Evolutionary conservation across 202 grass and related monocot species (phyloP).

Genomic region (Saccharum hybrid): DNA sequence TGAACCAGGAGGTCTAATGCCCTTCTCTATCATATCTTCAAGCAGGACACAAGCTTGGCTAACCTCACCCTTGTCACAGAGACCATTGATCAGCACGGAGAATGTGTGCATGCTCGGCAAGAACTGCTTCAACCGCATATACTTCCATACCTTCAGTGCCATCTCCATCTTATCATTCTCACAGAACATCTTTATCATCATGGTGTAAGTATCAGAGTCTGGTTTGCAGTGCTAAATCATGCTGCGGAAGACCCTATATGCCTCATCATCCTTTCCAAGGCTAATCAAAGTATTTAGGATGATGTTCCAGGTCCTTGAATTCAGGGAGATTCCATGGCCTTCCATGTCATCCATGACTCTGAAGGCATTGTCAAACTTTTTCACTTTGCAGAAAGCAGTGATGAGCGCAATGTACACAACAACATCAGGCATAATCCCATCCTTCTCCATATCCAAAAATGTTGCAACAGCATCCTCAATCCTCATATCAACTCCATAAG

Average conservation of each 20-base stretch:
- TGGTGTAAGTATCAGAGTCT: conserved; percentile 88
- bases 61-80: conserved; percentile 76
- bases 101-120: conserved; percentile 91
- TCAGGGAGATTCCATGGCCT: conserved; percentile 67
- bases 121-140: conserved; percentile 88
- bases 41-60: conserved; percentile 73
- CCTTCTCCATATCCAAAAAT: conserved; percentile 90
- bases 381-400: conserved; percentile 77
- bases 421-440: conserved; percentile 76
- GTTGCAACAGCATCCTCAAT: conserved; percentile 85
- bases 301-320: conserved; percentile 88
- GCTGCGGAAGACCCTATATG: conserved; percentile 76
- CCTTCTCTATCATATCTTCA: conserved; percentile 98
- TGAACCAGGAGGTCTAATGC: conserved; percentile 85
- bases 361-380: conserved; percentile 83
- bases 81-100: conserved; percentile 87
- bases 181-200: conserved; percentile 99
- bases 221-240: conserved; percentile 89
- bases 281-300: conserved; percentile 80
- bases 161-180: conserved; percentile 71
- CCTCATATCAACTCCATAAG: conserved; percentile 76
- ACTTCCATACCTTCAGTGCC: conserved; percentile 94
- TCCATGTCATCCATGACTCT: conserved; percentile 81
- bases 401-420: conserved; percentile 87
- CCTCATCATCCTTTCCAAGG: conserved; percentile 59